Evolutionary conservation across 1,284 basidiomycete species (phyloP).

Genomic region (Macrocybe sp.): DNA sequence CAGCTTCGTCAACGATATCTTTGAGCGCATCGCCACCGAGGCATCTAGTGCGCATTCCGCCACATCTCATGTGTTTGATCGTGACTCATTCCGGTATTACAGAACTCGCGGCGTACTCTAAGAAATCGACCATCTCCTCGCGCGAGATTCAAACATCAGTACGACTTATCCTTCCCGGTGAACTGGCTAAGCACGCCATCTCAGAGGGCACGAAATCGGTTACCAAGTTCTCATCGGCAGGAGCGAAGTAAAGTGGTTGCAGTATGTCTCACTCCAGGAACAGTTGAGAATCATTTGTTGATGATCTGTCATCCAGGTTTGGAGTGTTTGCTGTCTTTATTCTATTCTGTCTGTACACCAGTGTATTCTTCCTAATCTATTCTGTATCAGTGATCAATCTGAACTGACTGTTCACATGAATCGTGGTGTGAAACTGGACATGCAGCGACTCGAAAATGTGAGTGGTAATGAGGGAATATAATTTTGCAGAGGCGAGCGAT

Average conservation of each 20-base stretch:
- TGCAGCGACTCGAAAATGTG: too few relatives aligned
- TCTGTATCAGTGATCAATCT: not conserved
- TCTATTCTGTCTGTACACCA: conserved; percentile 15
- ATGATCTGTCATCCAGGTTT: not conserved
- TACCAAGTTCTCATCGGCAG: conserved; percentile 64
- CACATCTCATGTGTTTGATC: not conserved
- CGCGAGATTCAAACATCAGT: conserved; percentile 92
- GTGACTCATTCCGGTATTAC: conserved; percentile 4
- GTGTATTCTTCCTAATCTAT: conserved; percentile 20
- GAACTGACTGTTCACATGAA: too few relatives aligned
- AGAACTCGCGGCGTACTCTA: conserved; percentile 90
- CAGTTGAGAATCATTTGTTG: not conserved
- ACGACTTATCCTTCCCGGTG: conserved; percentile 87
- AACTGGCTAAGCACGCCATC: conserved; percentile 79
- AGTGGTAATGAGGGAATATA: too few relatives aligned
- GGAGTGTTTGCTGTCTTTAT: conserved; percentile 1
- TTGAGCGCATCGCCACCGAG: conserved; percentile 89
- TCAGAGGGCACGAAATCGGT: conserved; percentile 69
- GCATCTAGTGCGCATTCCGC: conserved; percentile 61
- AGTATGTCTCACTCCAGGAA: not conserved
- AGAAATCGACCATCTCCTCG: conserved; percentile 92
- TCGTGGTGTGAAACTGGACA: too few relatives aligned
- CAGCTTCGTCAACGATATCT: conserved; percentile 92
- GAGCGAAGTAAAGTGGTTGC: conserved; percentile 41
- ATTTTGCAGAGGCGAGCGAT: too few relatives aligned